These are phyloP conservation scores for Penicillium sp. DNA, from an alignment of 2,329 filamentous ascomycete species.

Conservation along the genomic window DNA sequence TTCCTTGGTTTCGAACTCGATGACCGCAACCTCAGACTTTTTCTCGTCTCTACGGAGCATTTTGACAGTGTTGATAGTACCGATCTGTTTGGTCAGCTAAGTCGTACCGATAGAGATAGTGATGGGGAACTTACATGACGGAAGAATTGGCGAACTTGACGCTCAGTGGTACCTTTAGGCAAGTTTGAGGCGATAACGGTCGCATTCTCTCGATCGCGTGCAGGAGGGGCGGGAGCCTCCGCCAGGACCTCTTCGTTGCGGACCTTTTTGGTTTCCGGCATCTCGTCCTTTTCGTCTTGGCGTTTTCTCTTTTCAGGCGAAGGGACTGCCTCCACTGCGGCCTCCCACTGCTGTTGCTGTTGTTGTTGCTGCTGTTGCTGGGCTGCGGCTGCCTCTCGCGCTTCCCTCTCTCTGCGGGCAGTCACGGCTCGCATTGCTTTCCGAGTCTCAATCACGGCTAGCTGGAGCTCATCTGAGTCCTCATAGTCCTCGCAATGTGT, in stretches of 20 bases:
- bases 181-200: conserved; percentile 79
- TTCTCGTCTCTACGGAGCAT: conserved; percentile 62
- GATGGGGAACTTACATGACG: conserved; percentile 56
- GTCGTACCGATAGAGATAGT: not conserved
- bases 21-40: conserved; percentile 67
- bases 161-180: conserved; percentile 67
- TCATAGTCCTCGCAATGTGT: conserved; percentile 82
- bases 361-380: conserved; percentile 25
- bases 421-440: conserved; percentile 64
- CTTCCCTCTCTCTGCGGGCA: conserved; percentile 66
- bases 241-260: conserved; percentile 30
- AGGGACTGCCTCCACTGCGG: conserved; percentile 15
- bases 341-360: conserved; percentile 23
- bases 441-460: conserved; percentile 70
- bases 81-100: conserved; percentile 53
- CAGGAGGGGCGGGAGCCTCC: conserved; percentile 46
- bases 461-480: conserved; percentile 70
- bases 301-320: conserved; percentile 67
- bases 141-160: conserved; percentile 83
- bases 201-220: conserved; percentile 87
- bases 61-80: conserved; percentile 75
- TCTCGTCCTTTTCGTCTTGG: conserved; percentile 50
- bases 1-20: conserved; percentile 80
- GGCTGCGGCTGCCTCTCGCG: conserved; percentile 54
- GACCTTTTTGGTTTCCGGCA: conserved; percentile 10